These are phyloP conservation scores for Petrea volubilis DNA, from an alignment of 257 asterid genomes.

Conservation along the genomic window DNA sequence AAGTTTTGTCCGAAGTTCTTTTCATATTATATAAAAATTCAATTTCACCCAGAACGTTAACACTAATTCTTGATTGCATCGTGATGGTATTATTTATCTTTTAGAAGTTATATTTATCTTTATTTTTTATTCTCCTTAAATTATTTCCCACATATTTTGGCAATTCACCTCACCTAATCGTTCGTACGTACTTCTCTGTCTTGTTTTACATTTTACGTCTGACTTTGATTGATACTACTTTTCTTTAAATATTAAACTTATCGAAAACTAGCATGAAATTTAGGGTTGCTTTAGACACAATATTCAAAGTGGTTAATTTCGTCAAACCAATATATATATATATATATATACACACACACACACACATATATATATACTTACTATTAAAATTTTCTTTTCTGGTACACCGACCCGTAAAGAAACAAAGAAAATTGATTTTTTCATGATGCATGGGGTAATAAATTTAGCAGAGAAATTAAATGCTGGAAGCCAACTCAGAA, in stretches of 20 bases:
- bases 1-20: too few species aligned
- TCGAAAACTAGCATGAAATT: conserved; percentile 31
- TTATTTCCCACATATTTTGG: not conserved
- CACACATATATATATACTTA: too few species aligned
- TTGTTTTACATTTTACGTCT: conserved; percentile 14
- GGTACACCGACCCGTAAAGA: too few species aligned
- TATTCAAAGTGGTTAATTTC: conserved; percentile 11
- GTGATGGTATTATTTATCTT: too few species aligned
- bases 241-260: conserved; percentile 9
- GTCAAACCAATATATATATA: not conserved
- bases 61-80: too few species aligned
- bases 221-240: conserved; percentile 17
- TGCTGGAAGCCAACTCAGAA: conserved; percentile 46
- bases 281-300: conserved; percentile 10
- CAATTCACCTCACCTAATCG: conserved; percentile 23
- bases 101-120: too few species aligned
- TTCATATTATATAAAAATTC: too few species aligned
- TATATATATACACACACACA: too few species aligned
- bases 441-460: conserved; percentile 23
- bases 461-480: conserved; percentile 25
- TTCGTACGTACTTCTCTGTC: not conserved
- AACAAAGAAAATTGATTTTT: not conserved
- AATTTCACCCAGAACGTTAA: too few species aligned
- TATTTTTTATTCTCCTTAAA: not conserved
- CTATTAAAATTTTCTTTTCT: not conserved